These are phyloP conservation scores for Asterella californica DNA, from an alignment of 225 moss, liverwort and hornwort genomes.

Conservation along the genomic window DNA sequence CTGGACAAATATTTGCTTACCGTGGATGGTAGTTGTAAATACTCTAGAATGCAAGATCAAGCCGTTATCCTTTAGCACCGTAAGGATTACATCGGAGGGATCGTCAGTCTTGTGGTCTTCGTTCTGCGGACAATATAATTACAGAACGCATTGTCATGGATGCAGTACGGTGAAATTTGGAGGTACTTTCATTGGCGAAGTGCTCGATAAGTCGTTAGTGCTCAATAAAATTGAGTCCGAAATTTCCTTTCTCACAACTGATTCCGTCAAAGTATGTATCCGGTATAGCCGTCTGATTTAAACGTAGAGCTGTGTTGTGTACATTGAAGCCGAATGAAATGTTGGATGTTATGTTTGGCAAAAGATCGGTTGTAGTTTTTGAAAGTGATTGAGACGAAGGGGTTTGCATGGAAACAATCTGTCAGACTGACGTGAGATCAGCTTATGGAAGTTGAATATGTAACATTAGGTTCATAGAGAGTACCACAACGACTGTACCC, in stretches of 20 bases:
- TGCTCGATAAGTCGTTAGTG: not conserved
- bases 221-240: slow-evolving; percentile 19
- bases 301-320: no score
- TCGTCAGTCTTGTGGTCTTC: slow-evolving; percentile 10
- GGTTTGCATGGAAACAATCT: no score
- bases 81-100: slow-evolving; percentile 5
- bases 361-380: no score
- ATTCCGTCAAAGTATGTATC: no score
- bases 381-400: no score
- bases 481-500: no score
- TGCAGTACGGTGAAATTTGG: slow-evolving; percentile 2
- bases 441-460: no score
- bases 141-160: slow-evolving; percentile 9
- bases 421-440: no score
- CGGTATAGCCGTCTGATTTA: no score
- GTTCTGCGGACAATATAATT: not conserved
- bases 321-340: no score
- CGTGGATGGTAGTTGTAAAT: slow-evolving; percentile 14
- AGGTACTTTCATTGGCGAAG: not conserved
- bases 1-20: slow-evolving; percentile 16
- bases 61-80: slow-evolving; percentile 6
- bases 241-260: not conserved
- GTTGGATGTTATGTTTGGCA: no score
- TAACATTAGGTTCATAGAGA: no score
- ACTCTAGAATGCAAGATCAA: slow-evolving; percentile 2